Base-by-base conservation (phyloP, 1,284 basidiomycete genomes). In the Melampsora larici-populina region DNA sequence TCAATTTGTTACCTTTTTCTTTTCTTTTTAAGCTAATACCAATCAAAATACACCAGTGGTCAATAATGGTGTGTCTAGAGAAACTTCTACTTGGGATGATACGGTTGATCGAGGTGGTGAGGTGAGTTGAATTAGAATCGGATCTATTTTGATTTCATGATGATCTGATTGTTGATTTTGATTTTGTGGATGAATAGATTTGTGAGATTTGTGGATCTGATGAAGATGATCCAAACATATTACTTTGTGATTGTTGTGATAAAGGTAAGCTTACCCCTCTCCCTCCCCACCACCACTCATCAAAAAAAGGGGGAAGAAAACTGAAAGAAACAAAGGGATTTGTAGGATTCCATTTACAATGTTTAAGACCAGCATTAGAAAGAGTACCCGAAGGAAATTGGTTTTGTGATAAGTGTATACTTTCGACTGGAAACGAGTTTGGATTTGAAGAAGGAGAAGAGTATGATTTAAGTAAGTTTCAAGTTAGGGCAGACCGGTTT, bases 391-490 rank as follows among this genome's bases (percentile, higher is more conserved):
- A 91, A 80, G 91, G 96, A 80, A 70, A 78, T 36, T 99, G 97
- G 96, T 98, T 90, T 84, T 99, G 97, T 84, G 92, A 93, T 81
- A 90, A 90, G 1, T 99, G 97, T 83, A 87, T 99, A 21, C 89
- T 95, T 63, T 91, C 90, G 36, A 97, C 93, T 0, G 95, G 96
- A n/a, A 93, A 93, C 78, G 97, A 98, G 84, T 99, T 93, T 82
- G 97, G 97, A 60, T 99, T 99, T 82, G 96, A 98, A 81, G 96
- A 98, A 82, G 97, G 97, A 73, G 92, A 98, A 84, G 95, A 97
- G 80, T 96, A 99, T 84, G 90, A 90, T 79, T 87, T 99, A 62
- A 88, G 92, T 60, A 93, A 90, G 81, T 99, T 99, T 85, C 94
- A 96, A 82, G 91, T 91, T 51, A 89, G 96, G 29, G 96, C 97